Base-by-base conservation (phyloP, 352 stramenopile genomes). In the Pythium periplocum region DNA sequence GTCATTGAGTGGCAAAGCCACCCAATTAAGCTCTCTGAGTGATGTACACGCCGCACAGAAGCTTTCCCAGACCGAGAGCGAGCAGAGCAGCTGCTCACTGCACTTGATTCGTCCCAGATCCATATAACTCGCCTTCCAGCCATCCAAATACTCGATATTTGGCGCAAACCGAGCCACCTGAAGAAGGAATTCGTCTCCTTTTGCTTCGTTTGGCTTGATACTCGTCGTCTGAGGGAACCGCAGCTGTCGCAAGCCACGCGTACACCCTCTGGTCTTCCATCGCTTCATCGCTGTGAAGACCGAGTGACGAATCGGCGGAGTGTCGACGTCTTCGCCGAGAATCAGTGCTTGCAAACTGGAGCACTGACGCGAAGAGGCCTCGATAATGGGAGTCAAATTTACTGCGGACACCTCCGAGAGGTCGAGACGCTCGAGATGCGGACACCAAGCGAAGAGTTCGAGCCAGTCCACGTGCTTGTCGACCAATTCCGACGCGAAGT, bases 401-500 rank as follows among this genome's bases (percentile, higher is more conserved):
- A 42, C 12, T 32, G 55, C 51, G 55, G 51, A 42, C 12, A 53
- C 26, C 5, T 31, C 6, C 30, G 56, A 54, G 35, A 61, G 32
- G 32, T 61, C 55, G 5, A 61, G 55, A 36, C 55, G 55, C 35
- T 61, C 55, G 34, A 61, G 55, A 31, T 61, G 48, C 9, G 55
- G 55, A 33, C 55, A 42, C 37, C 51, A 52, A 45, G 30, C 44
- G 30, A 58, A 42, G n/a, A 47, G 26, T 11, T 17, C 30, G 1
- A 17, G 9, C 36, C 17, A 38, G 35, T 38, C 37, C 36, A 7
- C 38, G 2, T 54, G 36, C 10, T 37, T 11, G 36, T 55, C 49
- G 37, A 8, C 30, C 30, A 41, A 37, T 9, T 41, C 38, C 17
- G 17, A 26, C 17, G 17, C 17, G 17, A 26, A 10, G 0, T 39